Evolutionary conservation across 805 yeast species (phyloP).

Genomic region (Diddensiella santjacobensis): DNA sequence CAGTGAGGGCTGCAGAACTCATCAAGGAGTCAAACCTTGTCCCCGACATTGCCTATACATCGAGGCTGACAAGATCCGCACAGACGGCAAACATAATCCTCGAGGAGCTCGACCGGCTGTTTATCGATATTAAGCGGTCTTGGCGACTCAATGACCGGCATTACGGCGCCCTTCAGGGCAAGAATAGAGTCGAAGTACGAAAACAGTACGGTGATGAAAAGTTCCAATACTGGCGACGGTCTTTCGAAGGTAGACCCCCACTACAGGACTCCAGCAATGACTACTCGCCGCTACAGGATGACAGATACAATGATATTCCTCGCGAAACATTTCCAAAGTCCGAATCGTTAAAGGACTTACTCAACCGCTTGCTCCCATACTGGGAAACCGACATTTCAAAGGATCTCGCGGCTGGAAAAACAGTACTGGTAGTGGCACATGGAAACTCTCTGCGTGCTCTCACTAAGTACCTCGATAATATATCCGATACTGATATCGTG

Average conservation of each 20-base stretch:
- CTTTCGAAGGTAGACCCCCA: conserved; percentile 89
- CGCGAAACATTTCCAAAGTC: conserved; percentile 76
- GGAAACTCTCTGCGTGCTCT: conserved; percentile 91
- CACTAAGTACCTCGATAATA: conserved; percentile 82
- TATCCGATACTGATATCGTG: conserved; percentile 80
- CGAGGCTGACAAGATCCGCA: conserved; percentile 81
- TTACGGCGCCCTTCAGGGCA: conserved; percentile 91
- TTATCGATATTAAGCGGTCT: conserved; percentile 80
- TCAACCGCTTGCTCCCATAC: conserved; percentile 87
- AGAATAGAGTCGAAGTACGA: conserved; percentile 83
- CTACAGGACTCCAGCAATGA: conserved; percentile 63
- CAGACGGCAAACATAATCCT: conserved; percentile 88
- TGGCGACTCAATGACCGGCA: conserved; percentile 97
- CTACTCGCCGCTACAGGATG: conserved; percentile 74
- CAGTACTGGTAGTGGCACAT: conserved; percentile 84
- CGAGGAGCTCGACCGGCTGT: conserved; percentile 71
- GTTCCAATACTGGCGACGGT: conserved; percentile 90
- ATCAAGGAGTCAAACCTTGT: conserved; percentile 70
- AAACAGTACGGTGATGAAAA: conserved; percentile 74
- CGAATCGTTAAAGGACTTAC: conserved; percentile 81
- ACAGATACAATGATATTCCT: conserved; percentile 72
- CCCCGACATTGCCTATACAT: conserved; percentile 79
- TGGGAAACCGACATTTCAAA: conserved; percentile 83
- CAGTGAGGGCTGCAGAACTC: conserved; percentile 80
- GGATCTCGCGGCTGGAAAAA: conserved; percentile 75